Conservation (phyloP, 768 basidiomycete species). For the Lentinula sp. region DNA sequence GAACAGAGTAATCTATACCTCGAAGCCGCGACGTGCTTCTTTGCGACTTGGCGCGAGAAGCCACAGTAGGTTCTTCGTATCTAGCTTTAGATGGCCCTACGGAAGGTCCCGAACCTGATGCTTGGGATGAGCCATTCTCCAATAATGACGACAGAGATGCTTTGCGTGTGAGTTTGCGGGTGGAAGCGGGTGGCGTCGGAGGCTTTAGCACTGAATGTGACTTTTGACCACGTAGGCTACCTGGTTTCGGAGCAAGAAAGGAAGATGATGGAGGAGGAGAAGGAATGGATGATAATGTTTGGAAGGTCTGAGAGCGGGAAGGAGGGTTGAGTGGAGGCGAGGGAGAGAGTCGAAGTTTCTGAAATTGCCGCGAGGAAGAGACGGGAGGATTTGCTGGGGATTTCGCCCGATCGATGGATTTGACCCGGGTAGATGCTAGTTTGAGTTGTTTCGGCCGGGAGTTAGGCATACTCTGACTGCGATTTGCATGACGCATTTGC, state of each 20-base stretch:
- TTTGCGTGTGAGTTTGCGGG: slow-evolving; percentile 64
- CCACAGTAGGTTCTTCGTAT: slow-evolving; percentile 76
- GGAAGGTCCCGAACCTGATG: slow-evolving; percentile 44
- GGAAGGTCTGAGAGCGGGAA: slow-evolving; percentile 55
- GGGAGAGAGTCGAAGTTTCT: slow-evolving; percentile 62
- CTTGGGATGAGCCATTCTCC: slow-evolving; percentile 51
- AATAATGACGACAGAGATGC: slow-evolving; percentile 74
- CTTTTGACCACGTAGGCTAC: slow-evolving; percentile 77
- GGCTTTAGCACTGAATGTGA: slow-evolving; percentile 80
- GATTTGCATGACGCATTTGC: slow-evolving; percentile 35
- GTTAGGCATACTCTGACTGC: slow-evolving; percentile 58
- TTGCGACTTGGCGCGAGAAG: slow-evolving; percentile 72
- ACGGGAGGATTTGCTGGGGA: slow-evolving; percentile 65
- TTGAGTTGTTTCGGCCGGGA: slow-evolving; percentile 43
- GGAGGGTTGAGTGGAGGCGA: slow-evolving; percentile 60
- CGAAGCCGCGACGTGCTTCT: slow-evolving; percentile 57
- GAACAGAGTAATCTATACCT: slow-evolving; percentile 55
- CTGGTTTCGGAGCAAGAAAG: slow-evolving; percentile 63
- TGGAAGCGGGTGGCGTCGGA: slow-evolving; percentile 59
- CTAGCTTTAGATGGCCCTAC: slow-evolving; percentile 38
- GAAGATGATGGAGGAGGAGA: slow-evolving; percentile 43
- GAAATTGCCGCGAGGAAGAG: slow-evolving; percentile 64
- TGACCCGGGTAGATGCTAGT: slow-evolving; percentile 55
- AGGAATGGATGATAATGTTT: slow-evolving; percentile 46
- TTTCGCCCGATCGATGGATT: slow-evolving; percentile 55